Conservation (phyloP, 2,329 filamentous ascomycete genomes). For the Talaromyces sp. region DNA sequence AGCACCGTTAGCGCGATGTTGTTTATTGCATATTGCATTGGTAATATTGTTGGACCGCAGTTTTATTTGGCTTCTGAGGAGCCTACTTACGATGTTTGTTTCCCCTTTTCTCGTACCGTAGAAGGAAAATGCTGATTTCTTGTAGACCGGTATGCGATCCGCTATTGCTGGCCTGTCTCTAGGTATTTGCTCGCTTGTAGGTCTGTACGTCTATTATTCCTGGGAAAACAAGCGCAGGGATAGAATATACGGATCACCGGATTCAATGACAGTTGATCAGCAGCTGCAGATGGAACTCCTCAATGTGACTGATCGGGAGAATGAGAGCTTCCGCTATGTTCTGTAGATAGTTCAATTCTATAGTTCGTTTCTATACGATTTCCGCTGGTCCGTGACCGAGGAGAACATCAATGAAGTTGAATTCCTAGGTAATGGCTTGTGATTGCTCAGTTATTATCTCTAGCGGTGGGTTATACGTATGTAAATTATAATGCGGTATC, state of each 20-base stretch:
- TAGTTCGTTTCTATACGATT: background rate
- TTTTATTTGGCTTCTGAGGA: conserved; percentile 33
- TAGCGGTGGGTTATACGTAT: background rate
- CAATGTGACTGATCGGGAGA: conserved; percentile 35
- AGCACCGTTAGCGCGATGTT: conserved; percentile 43
- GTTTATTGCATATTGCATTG: conserved; percentile 44
- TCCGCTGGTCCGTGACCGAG: background rate
- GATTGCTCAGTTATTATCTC: background rate
- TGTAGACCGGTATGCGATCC: conserved; percentile 10
- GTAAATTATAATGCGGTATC: background rate
- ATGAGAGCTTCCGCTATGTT: conserved; percentile 35
- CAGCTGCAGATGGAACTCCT: conserved; percentile 31
- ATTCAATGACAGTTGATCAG: conserved; percentile 26
- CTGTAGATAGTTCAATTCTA: conserved; percentile 18
- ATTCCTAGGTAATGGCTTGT: background rate
- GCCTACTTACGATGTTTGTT: conserved; percentile 29
- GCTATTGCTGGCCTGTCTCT: conserved; percentile 5
- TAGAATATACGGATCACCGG: conserved; percentile 24
- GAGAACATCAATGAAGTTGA: background rate
- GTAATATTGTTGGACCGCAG: conserved; percentile 35
- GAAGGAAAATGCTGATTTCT: background rate
- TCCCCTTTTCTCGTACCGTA: background rate
- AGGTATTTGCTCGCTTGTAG: conserved; percentile 30
- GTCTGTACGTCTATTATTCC: conserved; percentile 29
- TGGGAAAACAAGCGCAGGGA: conserved; percentile 32